Evolutionary conservation across 2,329 filamentous ascomycete genomes (phyloP), one percentile per base, ranked within the genome.

Genomic region (Cladosporium sp.): DNA sequence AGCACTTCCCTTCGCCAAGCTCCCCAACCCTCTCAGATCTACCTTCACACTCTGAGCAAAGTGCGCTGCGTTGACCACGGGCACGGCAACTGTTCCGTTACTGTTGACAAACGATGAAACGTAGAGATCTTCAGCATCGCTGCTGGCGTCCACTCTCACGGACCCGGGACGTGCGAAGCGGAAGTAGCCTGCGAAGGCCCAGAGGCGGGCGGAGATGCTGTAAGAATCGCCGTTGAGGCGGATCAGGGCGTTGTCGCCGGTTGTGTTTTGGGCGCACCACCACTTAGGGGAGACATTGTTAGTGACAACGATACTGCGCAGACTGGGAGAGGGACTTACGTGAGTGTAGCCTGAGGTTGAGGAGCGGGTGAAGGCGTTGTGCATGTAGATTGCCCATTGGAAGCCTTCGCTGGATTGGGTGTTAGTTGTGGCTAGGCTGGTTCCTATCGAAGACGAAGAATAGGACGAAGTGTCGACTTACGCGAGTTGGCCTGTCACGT

Each of bases 371-470:
- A 54, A 72, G 30, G 69, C 70, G 48, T 71, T 68, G 63, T 72
- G 69, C 69, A 72, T 69, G 59, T 72, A 72, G 26, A 71, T 67
- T 16, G 70, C 69, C 70, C 69, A 72, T 43, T 71, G 70, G 64
- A 71, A 71, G n/a, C 70, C 70, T 48, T 72, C 70, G 43, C 26
- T 30, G 25, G 25, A 5, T 21, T n/a, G 36, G 25, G 26, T 51
- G 59, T 63, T 26, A 63, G 48, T 11, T 10, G 14, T 3, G 1
- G 26, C 7, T 28, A 13, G 26, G 3, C 10, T 30, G 1, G 18
- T 18, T 5, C n/a, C 36, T 16, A 7, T 6, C 8, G 23, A n/a
- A 3, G 10, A 28, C 8, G 49, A 53, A 30, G 13, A 3, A 16
- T 3, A 21, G 18, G n/a, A 7, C 10, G 39, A 21, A 10, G 25